Evolutionary conservation across 805 yeast genomes (phyloP), one percentile per base, ranked within the genome.

Genomic region (Saccharomycopsis javanensis): DNA sequence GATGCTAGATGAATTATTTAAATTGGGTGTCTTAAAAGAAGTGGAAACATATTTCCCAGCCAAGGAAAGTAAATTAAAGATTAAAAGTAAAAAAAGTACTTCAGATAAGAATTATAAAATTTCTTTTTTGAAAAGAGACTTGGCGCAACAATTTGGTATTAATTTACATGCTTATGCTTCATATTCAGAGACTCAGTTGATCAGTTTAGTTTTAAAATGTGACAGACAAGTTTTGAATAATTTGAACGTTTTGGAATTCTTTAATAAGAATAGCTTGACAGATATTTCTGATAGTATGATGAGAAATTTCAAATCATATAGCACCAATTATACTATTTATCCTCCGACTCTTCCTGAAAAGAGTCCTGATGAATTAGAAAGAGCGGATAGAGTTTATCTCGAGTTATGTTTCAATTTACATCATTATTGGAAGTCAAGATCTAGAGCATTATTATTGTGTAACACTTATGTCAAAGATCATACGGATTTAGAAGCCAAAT

Each of bases 141-240:
- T 84, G 18, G 83, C 88, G 1, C 94, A 86, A 64, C 91, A 86
- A 65, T 85, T 86, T 69, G 89, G 89, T 45, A 86, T 86, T 64
- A 86, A 86, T 65, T 72, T 86, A 56, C 91, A 86, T 64, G 74
- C 79, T 65, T 86, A 79, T 67, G 78, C 81, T 18, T 69, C 69
- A 31, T 65, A 77, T 34, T 65, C 78, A 2, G 89, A 79, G 48
- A 79, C 75, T 27, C 82, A 80, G 46, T 72, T 86, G 58, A 74
- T 84, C 1, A 55, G 62, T 3, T 79, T 77, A 64, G 80, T 86
- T 2, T 72, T 86, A 57, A 66, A 71, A 34, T 86, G 95, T 72
- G 88, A 84, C 59, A 69, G 71, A 30, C 77, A 76, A 8, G 72
- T 86, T 5, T 64, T 81, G 8, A 71, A 71, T 3, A 85, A 82